Base-by-base conservation (phyloP, 345 rosid species). In the Murraya koenigii region DNA sequence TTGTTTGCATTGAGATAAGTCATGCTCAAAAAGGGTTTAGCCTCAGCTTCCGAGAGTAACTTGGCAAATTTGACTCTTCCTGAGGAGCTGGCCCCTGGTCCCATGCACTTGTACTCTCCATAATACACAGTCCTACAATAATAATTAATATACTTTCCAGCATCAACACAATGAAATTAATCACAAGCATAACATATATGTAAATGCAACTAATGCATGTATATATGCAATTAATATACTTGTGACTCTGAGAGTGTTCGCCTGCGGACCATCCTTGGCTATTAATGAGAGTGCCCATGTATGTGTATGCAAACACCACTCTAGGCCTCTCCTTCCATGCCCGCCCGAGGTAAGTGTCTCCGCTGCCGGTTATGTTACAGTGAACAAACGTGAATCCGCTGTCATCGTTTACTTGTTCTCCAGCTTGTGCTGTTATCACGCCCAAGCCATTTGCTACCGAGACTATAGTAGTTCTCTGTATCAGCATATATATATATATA, bases 391-490 rank as follows among this genome's bases (percentile, higher is more conserved):
- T 35, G 58, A 82, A 89, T 44, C 90, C 90, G 14, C 79, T 82
- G 14, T 77, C 77, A 5, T 81, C 82, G 2, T 22, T 52, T 3
- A 2, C 8, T 8, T 70, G 63, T 32, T 85, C 58, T 77, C 88
- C 47, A 2, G 77, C 83, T 15, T 89, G 89, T 15, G 90, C 92
- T 8, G 92, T 77, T 68, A 89, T 85, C 75, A 86, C 88, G 32
- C 90, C 81, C 8, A 84, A 39, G 6, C 76, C 86, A 0, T 79
- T 28, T 35, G 86, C 89, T 25, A 89, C 86, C 8, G 84, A 84
- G 8, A 82, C 75, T 36, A 89, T 72, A 5, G 81, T 82, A 2
- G 87, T 75, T 55, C 80, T 82, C 89, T 88, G 74, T 23, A 39
- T 56, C 1, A 22, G 15, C 23, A 81, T 38, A 38, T 7, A 38